Evolutionary conservation across 768 basidiomycete species (phyloP).

Genomic region (Mycena floridula): DNA sequence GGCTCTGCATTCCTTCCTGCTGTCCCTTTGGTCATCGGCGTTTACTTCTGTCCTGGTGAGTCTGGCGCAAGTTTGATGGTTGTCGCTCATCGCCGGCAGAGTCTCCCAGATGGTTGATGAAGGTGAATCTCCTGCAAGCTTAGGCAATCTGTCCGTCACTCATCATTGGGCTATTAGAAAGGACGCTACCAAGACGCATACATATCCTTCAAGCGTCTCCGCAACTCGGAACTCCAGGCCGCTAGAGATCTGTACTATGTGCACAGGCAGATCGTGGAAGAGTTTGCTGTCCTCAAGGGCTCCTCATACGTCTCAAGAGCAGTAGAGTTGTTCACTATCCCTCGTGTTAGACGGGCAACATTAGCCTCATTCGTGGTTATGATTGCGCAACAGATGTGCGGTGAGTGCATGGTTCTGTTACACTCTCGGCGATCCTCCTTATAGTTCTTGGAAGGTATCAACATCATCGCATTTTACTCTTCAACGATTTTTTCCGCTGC

Average conservation of each 20-base stretch:
- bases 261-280: constrained; percentile 43
- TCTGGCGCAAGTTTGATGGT: constrained; percentile 8
- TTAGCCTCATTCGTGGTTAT: constrained; percentile 52
- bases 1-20: constrained; percentile 66
- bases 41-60: constrained; percentile 50
- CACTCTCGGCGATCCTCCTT: constrained; percentile 32
- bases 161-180: constrained; percentile 78
- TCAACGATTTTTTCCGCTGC: constrained; percentile 43
- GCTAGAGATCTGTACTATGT: constrained; percentile 59
- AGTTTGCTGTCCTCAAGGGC: constrained; percentile 31
- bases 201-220: constrained; percentile 45
- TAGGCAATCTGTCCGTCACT: too few species aligned
- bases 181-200: constrained; percentile 66
- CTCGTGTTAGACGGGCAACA: constrained; percentile 50
- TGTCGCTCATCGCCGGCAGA: constrained; percentile 33
- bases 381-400: constrained; percentile 18
- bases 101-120: constrained; percentile 83
- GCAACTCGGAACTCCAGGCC: constrained; percentile 42
- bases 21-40: constrained; percentile 36
- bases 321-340: constrained; percentile 47
- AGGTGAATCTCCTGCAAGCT: constrained; percentile 57
- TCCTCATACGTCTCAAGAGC: constrained; percentile 18
- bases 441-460: constrained; percentile 46
- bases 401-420: constrained; percentile 30
- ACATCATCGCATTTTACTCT: constrained; percentile 54